These are phyloP conservation scores for Saccharomyces hybrid DNA, from an alignment of 1,139 yeast species.

Conservation along the genomic window DNA sequence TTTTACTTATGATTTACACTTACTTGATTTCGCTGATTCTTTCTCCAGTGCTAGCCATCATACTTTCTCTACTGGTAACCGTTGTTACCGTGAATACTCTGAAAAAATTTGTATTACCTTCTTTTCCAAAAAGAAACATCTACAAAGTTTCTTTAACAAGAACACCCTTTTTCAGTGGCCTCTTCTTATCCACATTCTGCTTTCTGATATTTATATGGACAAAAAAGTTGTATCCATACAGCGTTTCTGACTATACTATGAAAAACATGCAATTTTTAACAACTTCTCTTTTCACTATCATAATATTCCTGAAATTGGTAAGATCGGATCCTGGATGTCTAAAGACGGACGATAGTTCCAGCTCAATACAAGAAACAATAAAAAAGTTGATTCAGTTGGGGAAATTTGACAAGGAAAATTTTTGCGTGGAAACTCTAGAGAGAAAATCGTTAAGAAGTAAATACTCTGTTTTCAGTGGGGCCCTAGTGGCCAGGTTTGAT, in stretches of 20 bases:
- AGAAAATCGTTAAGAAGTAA: constrained; percentile 78
- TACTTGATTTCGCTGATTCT: constrained; percentile 31
- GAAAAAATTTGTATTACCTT: background rate
- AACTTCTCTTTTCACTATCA: constrained; percentile 4
- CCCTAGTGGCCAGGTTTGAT: constrained; percentile 73
- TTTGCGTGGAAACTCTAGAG: constrained; percentile 65
- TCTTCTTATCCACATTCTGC: background rate
- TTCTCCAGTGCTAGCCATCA: constrained; percentile 24
- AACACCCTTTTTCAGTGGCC: background rate
- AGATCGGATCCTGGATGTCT: constrained; percentile 76
- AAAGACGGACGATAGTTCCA: constrained; percentile 43
- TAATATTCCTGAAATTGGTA: constrained; percentile 54
- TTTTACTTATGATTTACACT: constrained; percentile 43
- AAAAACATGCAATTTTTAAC: background rate
- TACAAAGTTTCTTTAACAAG: background rate
- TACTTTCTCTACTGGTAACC: background rate
- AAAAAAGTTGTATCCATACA: background rate
- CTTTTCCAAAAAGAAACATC: background rate
- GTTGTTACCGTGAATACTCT: background rate
- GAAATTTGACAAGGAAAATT: constrained; percentile 63
- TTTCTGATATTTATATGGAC: constrained; percentile 1
- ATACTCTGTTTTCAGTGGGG: constrained; percentile 50
- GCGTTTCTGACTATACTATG: constrained; percentile 2
- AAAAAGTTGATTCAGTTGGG: constrained; percentile 51
- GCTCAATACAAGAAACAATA: constrained; percentile 46